A percentile compares a stretch with the other conserved stretches of the same genome.
Conservation (phyloP, 1,139 yeast species). For the Geotrichum restrictum region DNA sequence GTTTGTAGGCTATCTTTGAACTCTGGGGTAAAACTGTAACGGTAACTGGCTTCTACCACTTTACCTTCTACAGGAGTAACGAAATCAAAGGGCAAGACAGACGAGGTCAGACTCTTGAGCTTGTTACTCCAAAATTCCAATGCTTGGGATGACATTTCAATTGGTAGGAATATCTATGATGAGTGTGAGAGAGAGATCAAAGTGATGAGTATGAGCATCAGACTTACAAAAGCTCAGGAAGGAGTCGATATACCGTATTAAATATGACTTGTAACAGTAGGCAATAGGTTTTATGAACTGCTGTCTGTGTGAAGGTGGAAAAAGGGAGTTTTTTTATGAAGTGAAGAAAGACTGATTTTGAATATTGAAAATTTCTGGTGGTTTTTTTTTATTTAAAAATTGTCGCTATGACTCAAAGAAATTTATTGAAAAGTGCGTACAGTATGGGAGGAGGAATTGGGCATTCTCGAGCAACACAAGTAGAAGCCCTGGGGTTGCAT, state of each 20-base stretch:
- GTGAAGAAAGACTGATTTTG: neutral
- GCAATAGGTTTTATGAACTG: no score
- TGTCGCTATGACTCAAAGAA: slow-evolving; percentile 2
- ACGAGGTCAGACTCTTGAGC: slow-evolving; percentile 76
- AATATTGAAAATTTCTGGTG: neutral
- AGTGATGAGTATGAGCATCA: neutral
- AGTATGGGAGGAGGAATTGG: neutral
- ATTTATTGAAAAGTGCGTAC: neutral
- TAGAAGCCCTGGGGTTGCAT: no score
- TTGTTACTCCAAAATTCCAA: slow-evolving; percentile 60
- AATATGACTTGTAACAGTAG: neutral
- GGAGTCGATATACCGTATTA: neutral
- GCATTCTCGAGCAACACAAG: no score
- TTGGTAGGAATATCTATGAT: neutral
- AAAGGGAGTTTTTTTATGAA: neutral
- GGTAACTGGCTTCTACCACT: slow-evolving; percentile 58
- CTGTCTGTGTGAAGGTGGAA: neutral
- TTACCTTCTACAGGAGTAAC: slow-evolving; percentile 72
- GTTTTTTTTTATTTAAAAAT: neutral
- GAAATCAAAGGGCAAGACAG: slow-evolving; percentile 84
- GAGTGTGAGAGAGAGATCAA: neutral
- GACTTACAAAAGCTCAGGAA: neutral
- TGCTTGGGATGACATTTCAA: slow-evolving; percentile 18
- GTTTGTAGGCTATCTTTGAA: slow-evolving; percentile 19
- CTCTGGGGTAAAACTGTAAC: slow-evolving; percentile 34